Evolutionary conservation across 2,329 filamentous ascomycete species (phyloP).

Genomic region (Monosporascus sp.): DNA sequence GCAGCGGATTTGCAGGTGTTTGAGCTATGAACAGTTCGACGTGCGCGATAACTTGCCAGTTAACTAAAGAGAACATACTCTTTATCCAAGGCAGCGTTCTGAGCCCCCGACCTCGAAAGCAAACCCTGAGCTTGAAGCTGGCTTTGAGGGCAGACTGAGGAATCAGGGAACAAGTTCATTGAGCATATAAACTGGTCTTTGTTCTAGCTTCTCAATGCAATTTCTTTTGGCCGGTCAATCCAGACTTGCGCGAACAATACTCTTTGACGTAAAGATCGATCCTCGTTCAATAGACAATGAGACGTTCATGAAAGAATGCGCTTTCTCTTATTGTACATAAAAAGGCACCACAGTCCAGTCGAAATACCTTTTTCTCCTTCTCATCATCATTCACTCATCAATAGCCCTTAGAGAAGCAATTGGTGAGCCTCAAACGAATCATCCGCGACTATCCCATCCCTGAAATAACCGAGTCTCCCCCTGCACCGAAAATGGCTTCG

Average conservation of each 20-base stretch:
- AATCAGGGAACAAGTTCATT: not conserved
- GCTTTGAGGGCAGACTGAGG: not conserved
- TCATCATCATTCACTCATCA: not conserved
- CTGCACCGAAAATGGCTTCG: not conserved
- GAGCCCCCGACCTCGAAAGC: not conserved
- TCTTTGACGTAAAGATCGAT: no score
- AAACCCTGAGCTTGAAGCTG: not conserved
- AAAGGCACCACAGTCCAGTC: not conserved
- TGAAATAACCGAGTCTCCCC: not conserved
- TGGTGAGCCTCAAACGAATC: not conserved
- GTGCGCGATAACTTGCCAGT: not conserved
- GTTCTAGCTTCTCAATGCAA: not conserved
- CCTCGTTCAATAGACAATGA: no score
- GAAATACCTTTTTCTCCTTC: not conserved
- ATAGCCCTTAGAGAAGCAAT: not conserved
- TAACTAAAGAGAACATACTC: not conserved
- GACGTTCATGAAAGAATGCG: no score
- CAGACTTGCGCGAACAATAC: no score
- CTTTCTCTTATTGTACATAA: not conserved
- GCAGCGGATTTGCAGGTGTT: slow-evolving; percentile 9
- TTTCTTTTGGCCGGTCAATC: no score
- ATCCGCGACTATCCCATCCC: not conserved
- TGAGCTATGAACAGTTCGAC: not conserved
- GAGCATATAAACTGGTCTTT: not conserved
- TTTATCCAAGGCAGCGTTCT: not conserved